A percentile compares a stretch with the other conserved stretches of the same genome.
Conservation (phyloP, 805 yeast species). For the Metschnikowia aberdeeniae region DNA sequence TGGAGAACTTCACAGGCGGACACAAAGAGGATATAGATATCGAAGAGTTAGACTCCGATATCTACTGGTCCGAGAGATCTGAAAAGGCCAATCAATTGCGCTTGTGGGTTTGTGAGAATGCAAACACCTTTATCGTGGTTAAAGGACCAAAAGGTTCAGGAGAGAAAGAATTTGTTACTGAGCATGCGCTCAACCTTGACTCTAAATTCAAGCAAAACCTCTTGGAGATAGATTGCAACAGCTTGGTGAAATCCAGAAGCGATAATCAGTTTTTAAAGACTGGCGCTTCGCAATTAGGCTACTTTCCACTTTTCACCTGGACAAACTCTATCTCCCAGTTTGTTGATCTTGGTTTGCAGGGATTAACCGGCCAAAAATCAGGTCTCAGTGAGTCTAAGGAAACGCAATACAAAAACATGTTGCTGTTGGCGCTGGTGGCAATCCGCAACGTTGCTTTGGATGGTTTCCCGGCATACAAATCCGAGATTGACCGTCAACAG, state of each 20-base stretch:
- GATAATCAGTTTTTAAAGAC: conserved; percentile 65
- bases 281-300: conserved; percentile 77
- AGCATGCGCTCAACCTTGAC: conserved; percentile 58
- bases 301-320: conserved; percentile 94
- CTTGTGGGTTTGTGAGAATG: conserved; percentile 82
- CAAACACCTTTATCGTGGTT: conserved; percentile 84
- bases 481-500: conserved; percentile 20
- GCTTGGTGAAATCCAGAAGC: conserved; percentile 64
- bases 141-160: conserved; percentile 97
- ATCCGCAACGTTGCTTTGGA: conserved; percentile 55
- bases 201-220: conserved; percentile 41
- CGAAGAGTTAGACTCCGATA: conserved; percentile 20
- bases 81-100: conserved; percentile 65
- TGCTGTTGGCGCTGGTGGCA: conserved; percentile 66
- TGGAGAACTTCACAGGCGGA: conserved; percentile 10
- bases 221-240: conserved; percentile 75
- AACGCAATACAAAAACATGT: conserved; percentile 74
- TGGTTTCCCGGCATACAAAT: conserved; percentile 29
- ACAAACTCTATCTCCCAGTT: conserved; percentile 72
- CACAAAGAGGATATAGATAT: conserved; percentile 15
- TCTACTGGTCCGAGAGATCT: conserved; percentile 67
- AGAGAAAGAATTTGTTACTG: conserved; percentile 71
- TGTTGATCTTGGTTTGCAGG: conserved; percentile 81
- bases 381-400: conserved; percentile 84
- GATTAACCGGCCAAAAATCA: conserved; percentile 90